phyloP scores from a whole-genome alignment of 2,329 filamentous ascomycete genomes.

The Claviceps arundinis region DNA sequence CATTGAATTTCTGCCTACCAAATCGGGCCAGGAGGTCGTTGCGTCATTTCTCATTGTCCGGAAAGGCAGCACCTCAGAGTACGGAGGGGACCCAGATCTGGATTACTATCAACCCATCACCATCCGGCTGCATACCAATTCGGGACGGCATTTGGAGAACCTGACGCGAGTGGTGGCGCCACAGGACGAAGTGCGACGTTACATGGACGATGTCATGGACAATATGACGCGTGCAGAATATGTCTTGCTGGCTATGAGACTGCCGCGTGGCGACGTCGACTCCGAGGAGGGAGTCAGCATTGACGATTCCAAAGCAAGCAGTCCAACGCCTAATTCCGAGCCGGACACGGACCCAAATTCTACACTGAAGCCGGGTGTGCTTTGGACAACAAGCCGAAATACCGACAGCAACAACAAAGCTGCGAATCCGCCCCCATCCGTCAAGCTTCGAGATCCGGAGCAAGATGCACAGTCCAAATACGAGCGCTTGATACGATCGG shows the following conservation, averaged over 20 bases:
- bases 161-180: slow-evolving; percentile 48
- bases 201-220: slow-evolving; percentile 60
- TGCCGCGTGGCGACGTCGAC: slow-evolving; percentile 32
- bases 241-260: slow-evolving; percentile 51
- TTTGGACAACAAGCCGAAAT: slow-evolving; percentile 18
- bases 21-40: slow-evolving; percentile 46
- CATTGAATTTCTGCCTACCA: slow-evolving; percentile 46
- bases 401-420: slow-evolving; percentile 4
- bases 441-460: slow-evolving; percentile 21
- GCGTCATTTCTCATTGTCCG: slow-evolving; percentile 68
- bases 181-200: slow-evolving; percentile 47
- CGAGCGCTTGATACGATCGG: slow-evolving; percentile 23
- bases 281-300: slow-evolving; percentile 15
- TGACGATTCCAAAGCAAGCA: slow-evolving; percentile 19
- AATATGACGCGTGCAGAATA: slow-evolving; percentile 57
- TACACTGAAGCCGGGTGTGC: slow-evolving; percentile 17
- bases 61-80: slow-evolving; percentile 54
- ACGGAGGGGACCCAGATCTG: slow-evolving; percentile 46
- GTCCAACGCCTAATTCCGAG: slow-evolving; percentile 18
- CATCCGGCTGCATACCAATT: slow-evolving; percentile 42
- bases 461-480: slow-evolving; percentile 22
- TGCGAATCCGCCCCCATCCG: slow-evolving; percentile 5
- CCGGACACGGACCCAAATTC: slow-evolving; percentile 12
- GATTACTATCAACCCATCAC: slow-evolving; percentile 70
- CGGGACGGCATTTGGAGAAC: slow-evolving; percentile 45